Percentiles rank a stretch among this genome's conserved stretches.
These are phyloP conservation scores for Boletus vinaceobasis DNA, from an alignment of 768 basidiomycete species.

Conservation along the genomic window DNA sequence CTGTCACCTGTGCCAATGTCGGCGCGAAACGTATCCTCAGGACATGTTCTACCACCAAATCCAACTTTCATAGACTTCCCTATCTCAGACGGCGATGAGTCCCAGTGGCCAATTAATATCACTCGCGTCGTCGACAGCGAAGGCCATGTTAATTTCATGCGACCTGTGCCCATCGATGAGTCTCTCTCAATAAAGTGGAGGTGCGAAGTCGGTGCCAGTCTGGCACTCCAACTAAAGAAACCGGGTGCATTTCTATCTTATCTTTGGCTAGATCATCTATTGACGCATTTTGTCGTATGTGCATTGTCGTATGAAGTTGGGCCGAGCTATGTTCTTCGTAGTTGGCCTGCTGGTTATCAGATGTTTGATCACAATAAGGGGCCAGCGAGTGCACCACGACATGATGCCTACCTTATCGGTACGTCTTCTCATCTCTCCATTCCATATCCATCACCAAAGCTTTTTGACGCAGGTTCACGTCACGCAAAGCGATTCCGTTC, in stretches of 20 bases:
- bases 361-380: slow-evolving; percentile 79
- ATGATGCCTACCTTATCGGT: slow-evolving; percentile 82
- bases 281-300: background rate
- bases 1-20: slow-evolving; percentile 19
- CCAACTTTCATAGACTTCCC: slow-evolving; percentile 57
- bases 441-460: background rate
- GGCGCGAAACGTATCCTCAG: slow-evolving; percentile 10
- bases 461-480: slow-evolving; percentile 35
- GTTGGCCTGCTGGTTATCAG: slow-evolving; percentile 65
- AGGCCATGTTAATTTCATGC: slow-evolving; percentile 72
- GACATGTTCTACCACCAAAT: slow-evolving; percentile 44
- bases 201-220: slow-evolving; percentile 35
- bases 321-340: slow-evolving; percentile 54
- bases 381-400: slow-evolving; percentile 46
- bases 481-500: slow-evolving; percentile 64
- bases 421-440: slow-evolving; percentile 6
- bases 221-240: slow-evolving; percentile 44
- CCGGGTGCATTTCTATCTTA: slow-evolving; percentile 41
- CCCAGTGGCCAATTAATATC: slow-evolving; percentile 57
- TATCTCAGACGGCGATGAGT: slow-evolving; percentile 55
- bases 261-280: background rate
- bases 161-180: slow-evolving; percentile 49
- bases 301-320: slow-evolving; percentile 25
- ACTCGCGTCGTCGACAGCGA: slow-evolving; percentile 50
- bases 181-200: slow-evolving; percentile 59